Conservation (phyloP, 768 basidiomycete genomes). For the Ramaria sp. region DNA sequence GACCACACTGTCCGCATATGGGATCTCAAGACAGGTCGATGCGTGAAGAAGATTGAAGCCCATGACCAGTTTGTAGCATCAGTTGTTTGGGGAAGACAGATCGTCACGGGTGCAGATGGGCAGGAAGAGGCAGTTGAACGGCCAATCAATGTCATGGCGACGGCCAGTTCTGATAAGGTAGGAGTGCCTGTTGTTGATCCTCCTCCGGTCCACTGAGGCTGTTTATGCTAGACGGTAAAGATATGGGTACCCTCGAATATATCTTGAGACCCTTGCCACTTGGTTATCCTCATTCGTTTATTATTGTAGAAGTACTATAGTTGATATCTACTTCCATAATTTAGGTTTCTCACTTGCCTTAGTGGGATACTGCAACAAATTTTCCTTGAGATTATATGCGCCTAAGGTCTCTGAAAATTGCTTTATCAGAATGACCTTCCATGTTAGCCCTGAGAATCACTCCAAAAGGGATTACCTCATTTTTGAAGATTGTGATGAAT, state of each 20-base stretch:
- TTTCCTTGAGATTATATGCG: too few relatives aligned
- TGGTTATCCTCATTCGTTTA: background rate
- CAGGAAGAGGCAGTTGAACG: background rate
- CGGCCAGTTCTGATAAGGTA: background rate
- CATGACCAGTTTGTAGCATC: conserved; percentile 78
- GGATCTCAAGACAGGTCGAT: conserved; percentile 80
- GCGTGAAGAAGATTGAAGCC: conserved; percentile 72
- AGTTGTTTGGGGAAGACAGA: conserved; percentile 58
- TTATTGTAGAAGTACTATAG: background rate
- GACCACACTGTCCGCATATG: conserved; percentile 88
- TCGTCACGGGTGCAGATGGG: background rate
- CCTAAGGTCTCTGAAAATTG: too few relatives aligned
- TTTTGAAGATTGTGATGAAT: background rate
- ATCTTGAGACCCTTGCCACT: background rate
- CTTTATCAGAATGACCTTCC: too few relatives aligned
- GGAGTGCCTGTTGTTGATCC: background rate
- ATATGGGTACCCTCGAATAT: background rate
- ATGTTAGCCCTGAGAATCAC: background rate
- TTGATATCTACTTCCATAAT: background rate
- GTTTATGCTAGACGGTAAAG: background rate
- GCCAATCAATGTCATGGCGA: background rate
- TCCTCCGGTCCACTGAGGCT: background rate
- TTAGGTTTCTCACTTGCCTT: too few relatives aligned
- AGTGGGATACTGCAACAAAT: too few relatives aligned
- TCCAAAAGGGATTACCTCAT: background rate